A percentile compares a stretch with the other conserved stretches of the same genome.
Evolutionary conservation across 2,329 filamentous ascomycete genomes (phyloP).

Genomic region (Fusarium kyushuense): DNA sequence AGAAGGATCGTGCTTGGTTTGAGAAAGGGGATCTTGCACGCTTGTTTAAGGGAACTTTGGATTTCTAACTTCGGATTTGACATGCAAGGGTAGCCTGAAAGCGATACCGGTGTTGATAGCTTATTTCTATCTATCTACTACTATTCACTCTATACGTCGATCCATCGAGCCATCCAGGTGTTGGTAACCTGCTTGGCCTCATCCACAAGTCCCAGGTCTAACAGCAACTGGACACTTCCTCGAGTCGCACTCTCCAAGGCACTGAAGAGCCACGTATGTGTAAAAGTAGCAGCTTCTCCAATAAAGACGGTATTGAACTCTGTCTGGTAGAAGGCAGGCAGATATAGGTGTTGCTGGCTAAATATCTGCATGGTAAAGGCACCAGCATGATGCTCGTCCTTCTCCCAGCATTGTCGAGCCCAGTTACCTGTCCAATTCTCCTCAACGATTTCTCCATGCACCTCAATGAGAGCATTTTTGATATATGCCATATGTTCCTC

Average conservation of each 20-base stretch:
- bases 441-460: slow-evolving; percentile 55
- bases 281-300: slow-evolving; percentile 60
- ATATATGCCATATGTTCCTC: slow-evolving; percentile 42
- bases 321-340: slow-evolving; percentile 71
- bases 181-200: slow-evolving; percentile 69
- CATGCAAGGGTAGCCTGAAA: too few species aligned
- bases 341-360: slow-evolving; percentile 68
- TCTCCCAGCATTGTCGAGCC: slow-evolving; percentile 69
- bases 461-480: slow-evolving; percentile 27
- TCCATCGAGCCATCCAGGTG: slow-evolving; percentile 72
- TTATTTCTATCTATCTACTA: too few species aligned
- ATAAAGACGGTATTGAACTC: slow-evolving; percentile 59
- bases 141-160: slow-evolving; percentile 34
- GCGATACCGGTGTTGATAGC: too few species aligned
- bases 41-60: too few species aligned
- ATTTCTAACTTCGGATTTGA: too few species aligned
- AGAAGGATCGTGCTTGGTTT: too few species aligned
- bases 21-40: too few species aligned
- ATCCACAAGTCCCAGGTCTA: slow-evolving; percentile 68
- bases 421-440: slow-evolving; percentile 70
- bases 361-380: slow-evolving; percentile 65
- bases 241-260: slow-evolving; percentile 68
- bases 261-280: slow-evolving; percentile 65
- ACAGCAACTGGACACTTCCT: slow-evolving; percentile 66
- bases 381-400: slow-evolving; percentile 67